These are phyloP conservation scores for Platismatia glauca DNA, from an alignment of 495 filamentous ascomycete genomes.

Conservation along the genomic window DNA sequence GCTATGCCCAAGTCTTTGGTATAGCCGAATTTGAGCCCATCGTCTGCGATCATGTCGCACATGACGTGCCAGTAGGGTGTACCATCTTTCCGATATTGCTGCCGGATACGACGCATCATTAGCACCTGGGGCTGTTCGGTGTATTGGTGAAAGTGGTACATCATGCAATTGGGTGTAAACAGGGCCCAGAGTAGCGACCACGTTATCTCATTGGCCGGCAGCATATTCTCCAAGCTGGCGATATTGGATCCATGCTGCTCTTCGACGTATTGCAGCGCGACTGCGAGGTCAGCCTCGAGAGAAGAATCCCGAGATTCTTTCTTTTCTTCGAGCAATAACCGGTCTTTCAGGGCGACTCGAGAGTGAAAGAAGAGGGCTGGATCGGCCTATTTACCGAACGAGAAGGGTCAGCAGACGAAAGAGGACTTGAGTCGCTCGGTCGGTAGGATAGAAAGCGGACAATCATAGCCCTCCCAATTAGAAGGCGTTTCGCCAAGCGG, in stretches of 20 bases:
- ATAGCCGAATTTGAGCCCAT: conserved; percentile 18
- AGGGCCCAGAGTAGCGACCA: conserved; percentile 22
- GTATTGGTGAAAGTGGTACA: conserved; percentile 17
- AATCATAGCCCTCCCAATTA: neutral
- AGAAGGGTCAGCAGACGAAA: neutral
- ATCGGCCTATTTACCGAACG: conserved; percentile 12
- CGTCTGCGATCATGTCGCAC: conserved; percentile 19
- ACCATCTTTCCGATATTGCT: conserved; percentile 6
- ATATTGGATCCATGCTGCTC: conserved; percentile 22
- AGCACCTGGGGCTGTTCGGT: conserved; percentile 16
- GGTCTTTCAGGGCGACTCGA: conserved; percentile 11
- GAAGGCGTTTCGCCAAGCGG: neutral
- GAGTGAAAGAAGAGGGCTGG: conserved; percentile 23
- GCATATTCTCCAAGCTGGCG: conserved; percentile 17
- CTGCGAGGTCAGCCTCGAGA: conserved; percentile 16
- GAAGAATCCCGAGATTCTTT: conserved; percentile 9
- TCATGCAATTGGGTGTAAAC: conserved; percentile 20
- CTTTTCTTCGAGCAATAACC: conserved; percentile 15
- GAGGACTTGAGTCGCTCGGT: neutral
- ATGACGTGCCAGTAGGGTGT: conserved; percentile 12
- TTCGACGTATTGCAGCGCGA: conserved; percentile 17
- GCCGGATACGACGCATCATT: conserved; percentile 12
- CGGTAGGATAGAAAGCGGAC: neutral
- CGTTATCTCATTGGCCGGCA: conserved; percentile 17
- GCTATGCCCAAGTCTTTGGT: conserved; percentile 13